Base-by-base conservation (phyloP, 805 yeast genomes). In the Kodamaea laetipori region DNA sequence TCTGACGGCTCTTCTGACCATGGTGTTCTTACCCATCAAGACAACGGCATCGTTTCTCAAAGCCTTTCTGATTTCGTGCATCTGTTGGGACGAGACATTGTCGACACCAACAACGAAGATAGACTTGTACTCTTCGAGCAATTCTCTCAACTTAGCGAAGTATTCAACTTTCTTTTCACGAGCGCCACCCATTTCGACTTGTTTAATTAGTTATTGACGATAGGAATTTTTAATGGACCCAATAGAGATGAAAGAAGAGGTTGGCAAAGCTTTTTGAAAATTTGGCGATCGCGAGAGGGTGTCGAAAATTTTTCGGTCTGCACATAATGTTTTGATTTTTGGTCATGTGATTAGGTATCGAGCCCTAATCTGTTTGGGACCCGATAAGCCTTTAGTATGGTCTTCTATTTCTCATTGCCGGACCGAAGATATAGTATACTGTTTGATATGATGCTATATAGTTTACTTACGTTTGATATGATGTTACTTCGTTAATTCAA, bases 21-120 rank as follows among this genome's bases (percentile, higher is more conserved):
- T 92, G 83, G 99, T 94, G 97, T 94, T 94, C 87, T 94, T 94
- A 81, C 99, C 99, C 99, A 94, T 94, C 68, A 94, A 80, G 60
- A 94, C 90, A 61, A 87, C 94, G 67, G 94, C 99, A 51, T 82
- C 86, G 60, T 89, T 87, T 81, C 99, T 90, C 68, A 94, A 84
- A 57, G 89, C 76, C 82, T 86, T 90, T 86, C 99, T 90, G 81
- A 90, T 82, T 83, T 94, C 96, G 81, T 94, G 99, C 97, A 94
- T 90, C 81, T 94, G 99, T 82, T 94, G 99, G 63, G 99, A 94
- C 59, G 98, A 88, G 71, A 94, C 99, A 82, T 94, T 94, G 81
- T 94, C 99, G 64, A 94, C 97, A 78, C 98, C 98, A 71, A 94
- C 98, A 63, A 94, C 75, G 92, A 94, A 94, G 82, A 92, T 81